Conservation (phyloP, 257 asterid species). For the Knoxia roxburghii region DNA sequence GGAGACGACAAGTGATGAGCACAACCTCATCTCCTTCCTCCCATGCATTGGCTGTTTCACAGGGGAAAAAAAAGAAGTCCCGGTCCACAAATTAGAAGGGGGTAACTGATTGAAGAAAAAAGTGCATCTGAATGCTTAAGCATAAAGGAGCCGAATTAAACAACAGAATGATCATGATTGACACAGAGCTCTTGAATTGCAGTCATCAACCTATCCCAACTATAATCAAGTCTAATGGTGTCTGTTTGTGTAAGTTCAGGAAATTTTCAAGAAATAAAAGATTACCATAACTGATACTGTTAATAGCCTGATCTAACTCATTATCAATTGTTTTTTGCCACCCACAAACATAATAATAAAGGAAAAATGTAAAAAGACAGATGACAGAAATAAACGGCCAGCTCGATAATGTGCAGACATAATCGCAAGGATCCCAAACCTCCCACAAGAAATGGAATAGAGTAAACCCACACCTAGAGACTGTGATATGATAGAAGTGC, state of each 20-base stretch:
- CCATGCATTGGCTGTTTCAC: constrained; percentile 90
- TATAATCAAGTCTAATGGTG: too few relatives aligned
- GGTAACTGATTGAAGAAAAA: not conserved
- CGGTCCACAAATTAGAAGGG: not conserved
- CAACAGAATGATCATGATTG: not conserved
- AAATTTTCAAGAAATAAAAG: not conserved
- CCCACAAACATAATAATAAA: not conserved
- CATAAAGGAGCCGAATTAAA: not conserved
- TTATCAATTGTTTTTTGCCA: not conserved
- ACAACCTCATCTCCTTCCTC: constrained; percentile 98
- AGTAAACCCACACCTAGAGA: not conserved
- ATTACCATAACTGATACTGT: too few relatives aligned
- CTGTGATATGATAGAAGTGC: not conserved
- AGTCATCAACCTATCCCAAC: not conserved
- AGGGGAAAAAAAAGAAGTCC: constrained; percentile 15
- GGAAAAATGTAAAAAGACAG: not conserved
- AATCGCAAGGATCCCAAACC: too few relatives aligned
- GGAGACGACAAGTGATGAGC: constrained; percentile 79
- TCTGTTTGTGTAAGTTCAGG: not conserved
- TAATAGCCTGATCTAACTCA: not conserved
- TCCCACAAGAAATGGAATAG: not conserved
- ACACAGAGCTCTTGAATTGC: not conserved
- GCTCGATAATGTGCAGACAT: too few relatives aligned
- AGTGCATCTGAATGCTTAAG: not conserved
- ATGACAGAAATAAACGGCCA: not conserved